These are phyloP conservation scores for Fusarium sp. DNA, from an alignment of 2,329 filamentous ascomycete species.

Conservation along the genomic window DNA sequence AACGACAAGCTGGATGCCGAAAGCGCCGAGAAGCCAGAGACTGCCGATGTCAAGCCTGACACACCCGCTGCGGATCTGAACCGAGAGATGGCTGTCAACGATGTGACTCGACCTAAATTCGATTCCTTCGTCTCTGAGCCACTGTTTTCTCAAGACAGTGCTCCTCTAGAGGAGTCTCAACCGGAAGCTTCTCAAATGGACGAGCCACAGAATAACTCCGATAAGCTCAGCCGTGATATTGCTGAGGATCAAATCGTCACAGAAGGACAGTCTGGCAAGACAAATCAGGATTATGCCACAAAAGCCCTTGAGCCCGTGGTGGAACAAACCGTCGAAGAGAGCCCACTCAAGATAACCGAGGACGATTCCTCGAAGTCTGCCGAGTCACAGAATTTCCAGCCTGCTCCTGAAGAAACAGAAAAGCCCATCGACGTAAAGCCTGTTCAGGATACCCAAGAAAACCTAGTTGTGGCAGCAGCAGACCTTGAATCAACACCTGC, in stretches of 20 bases:
- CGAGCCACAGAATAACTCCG: constrained; percentile 13
- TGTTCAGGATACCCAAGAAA: constrained; percentile 2
- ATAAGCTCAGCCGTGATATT: constrained; percentile 6
- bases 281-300: not conserved
- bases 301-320: not conserved
- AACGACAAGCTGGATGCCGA: constrained; percentile 12
- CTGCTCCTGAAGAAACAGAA: not conserved
- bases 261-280: constrained; percentile 9
- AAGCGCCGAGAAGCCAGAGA: constrained; percentile 13
- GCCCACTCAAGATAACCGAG: not conserved
- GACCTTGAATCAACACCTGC: not conserved
- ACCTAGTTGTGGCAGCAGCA: not conserved
- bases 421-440: constrained; percentile 10
- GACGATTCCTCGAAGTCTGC: not conserved
- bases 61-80: not conserved
- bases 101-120: constrained; percentile 16
- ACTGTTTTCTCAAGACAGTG: constrained; percentile 52
- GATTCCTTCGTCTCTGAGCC: constrained; percentile 50
- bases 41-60: constrained; percentile 13
- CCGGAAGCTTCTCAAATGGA: constrained; percentile 45
- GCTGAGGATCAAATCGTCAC: not conserved
- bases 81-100: constrained; percentile 10
- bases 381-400: not conserved
- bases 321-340: constrained; percentile 2
- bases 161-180: constrained; percentile 46